Base-by-base conservation (phyloP, 1,284 basidiomycete species). In the Moniliella sp. region DNA sequence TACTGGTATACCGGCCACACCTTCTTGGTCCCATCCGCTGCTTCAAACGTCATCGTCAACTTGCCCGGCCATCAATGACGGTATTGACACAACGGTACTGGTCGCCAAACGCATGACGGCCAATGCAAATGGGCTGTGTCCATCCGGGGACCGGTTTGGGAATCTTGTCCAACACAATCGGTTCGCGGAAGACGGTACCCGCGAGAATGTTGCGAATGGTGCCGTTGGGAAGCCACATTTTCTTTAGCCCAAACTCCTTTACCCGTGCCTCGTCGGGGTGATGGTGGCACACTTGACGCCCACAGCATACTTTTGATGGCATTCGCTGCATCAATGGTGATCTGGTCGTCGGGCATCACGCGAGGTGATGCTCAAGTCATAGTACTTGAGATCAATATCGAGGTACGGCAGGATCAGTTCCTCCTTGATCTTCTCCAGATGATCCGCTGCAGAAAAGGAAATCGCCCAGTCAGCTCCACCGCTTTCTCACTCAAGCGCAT, bases 371-470 rank as follows among this genome's bases (percentile, higher is more conserved):
- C 86, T 84, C 27, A 97, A 71, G 65, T 97, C 88, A 63, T 75
- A 94, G 68, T 97, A 97, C 65, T 94, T 94, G 70, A 97, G 80
- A 57, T 97, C 81, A 26, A 97, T 67, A n/a, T 86, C 72, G 34
- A 97, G 68, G 64, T 84, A 93, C 5, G 88, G 88, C 32, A 93
- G 69, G 55, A 97, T 88, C 52, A 94, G 74, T 79, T 86, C 81
- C 54, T 93, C 78, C 36, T 82, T 72, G 61, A 94, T 93, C 71
- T 88, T 91, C 88, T 82, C 86, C 86, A 93, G 63, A 93, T 57
- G 41, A 57, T 53, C 13, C 53, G 50, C 7, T n/a, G n/a, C n/a
- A n/a, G n/a, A n/a, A n/a, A n/a, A n/a, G n/a, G n/a, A n/a, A n/a
- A n/a, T n/a, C n/a, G n/a, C n/a, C n/a, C n/a, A n/a, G n/a, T n/a